These are phyloP conservation scores for Cadophora sp. DNA, from an alignment of 2,329 filamentous ascomycete genomes.

Conservation along the genomic window DNA sequence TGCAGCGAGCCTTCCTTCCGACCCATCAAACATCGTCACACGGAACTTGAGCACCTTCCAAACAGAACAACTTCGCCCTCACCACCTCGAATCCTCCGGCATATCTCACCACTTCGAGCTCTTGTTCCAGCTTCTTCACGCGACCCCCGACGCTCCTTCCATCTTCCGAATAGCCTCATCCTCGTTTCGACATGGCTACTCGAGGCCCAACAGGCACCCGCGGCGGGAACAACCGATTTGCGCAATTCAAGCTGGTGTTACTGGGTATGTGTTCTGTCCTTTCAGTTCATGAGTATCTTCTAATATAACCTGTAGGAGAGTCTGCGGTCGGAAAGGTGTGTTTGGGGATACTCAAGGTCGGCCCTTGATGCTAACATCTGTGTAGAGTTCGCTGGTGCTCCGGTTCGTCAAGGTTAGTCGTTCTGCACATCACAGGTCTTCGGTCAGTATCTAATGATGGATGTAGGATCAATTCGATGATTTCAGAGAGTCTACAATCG, in stretches of 20 bases:
- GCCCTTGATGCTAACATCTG: conserved; percentile 31
- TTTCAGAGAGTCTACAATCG: conserved; percentile 46
- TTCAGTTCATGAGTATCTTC: conserved; percentile 30
- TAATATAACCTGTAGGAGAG: conserved; percentile 72
- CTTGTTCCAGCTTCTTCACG: not conserved
- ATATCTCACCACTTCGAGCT: not conserved
- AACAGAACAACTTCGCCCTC: not conserved
- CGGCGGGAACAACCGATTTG: conserved; percentile 82
- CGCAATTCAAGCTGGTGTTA: conserved; percentile 98
- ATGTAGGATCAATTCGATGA: conserved; percentile 96
- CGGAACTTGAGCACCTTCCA: conserved; percentile 14
- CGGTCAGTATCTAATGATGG: conserved; percentile 16
- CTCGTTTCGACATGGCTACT: conserved; percentile 73
- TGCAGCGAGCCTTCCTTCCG: conserved; percentile 14
- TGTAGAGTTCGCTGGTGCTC: conserved; percentile 92
- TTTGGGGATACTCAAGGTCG: conserved; percentile 22
- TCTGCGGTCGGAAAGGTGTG: conserved; percentile 97
- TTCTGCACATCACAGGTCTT: not conserved
- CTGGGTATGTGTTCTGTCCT: conserved; percentile 69
- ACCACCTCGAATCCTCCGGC: not conserved
- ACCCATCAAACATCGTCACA: conserved; percentile 27
- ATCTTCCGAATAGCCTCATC: conserved; percentile 20
- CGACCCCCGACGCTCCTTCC: conserved; percentile 6
- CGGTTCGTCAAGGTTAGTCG: conserved; percentile 93
- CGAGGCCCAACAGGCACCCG: conserved; percentile 72